A percentile compares a stretch with the other conserved stretches of the same genome.
Evolutionary conservation across 768 basidiomycete species (phyloP).

Genomic region (Phlegmacium glaucopus): DNA sequence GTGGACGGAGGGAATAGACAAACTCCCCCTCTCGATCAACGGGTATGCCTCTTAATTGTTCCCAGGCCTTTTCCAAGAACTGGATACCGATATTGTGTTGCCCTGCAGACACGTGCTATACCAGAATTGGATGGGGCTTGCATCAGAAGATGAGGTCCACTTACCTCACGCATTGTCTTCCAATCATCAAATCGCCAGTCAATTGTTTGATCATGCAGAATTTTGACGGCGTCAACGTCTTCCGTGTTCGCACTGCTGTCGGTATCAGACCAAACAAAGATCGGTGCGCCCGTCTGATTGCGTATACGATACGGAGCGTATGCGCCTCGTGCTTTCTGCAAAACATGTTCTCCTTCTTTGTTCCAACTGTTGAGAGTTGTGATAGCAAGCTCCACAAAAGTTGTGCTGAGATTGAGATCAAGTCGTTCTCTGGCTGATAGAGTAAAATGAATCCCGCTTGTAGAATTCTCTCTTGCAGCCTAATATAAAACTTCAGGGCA

Average conservation of each 20-base stretch:
- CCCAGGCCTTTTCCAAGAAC: conserved; percentile 85
- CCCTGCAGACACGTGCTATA: conserved; percentile 62
- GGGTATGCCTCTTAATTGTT: conserved; percentile 80
- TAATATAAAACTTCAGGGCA: conserved; percentile 19
- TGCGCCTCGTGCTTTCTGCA: conserved; percentile 77
- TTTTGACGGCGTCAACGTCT: conserved; percentile 49
- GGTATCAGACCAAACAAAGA: conserved; percentile 83
- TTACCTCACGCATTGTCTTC: conserved; percentile 88
- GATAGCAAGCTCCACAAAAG: conserved; percentile 82
- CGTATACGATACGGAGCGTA: conserved; percentile 92
- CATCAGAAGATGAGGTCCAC: conserved; percentile 9
- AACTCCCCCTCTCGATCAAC: conserved; percentile 95
- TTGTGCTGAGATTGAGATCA: conserved; percentile 87
- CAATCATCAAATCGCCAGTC: conserved; percentile 99
- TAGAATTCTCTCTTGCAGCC: conserved; percentile 50
- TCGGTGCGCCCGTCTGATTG: conserved; percentile 85
- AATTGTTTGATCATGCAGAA: conserved; percentile 70
- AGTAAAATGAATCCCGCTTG: conserved; percentile 52
- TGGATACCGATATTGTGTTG: conserved; percentile 88
- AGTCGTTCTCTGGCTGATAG: conserved; percentile 78
- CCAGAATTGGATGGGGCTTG: not conserved
- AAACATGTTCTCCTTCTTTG: conserved; percentile 67
- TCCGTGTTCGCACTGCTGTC: conserved; percentile 49
- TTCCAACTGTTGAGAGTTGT: conserved; percentile 71
- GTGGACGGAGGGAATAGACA: conserved; percentile 81